phyloP scores from a whole-genome alignment of 345 rosid genomes.

The Geranium rotundifolium region DNA sequence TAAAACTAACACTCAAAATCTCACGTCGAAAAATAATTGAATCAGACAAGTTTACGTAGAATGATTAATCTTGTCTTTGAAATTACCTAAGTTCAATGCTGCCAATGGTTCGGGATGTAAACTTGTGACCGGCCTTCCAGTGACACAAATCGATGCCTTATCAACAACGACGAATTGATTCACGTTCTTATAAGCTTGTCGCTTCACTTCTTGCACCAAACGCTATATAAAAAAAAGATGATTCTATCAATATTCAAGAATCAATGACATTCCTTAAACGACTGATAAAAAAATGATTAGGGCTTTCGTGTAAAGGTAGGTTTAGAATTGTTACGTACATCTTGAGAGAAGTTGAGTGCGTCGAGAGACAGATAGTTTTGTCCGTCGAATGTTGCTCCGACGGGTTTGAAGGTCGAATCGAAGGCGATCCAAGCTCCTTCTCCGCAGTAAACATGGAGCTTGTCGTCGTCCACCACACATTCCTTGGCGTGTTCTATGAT shows the following conservation, averaged over 20 bases:
- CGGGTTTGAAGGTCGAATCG: slow-evolving; percentile 36
- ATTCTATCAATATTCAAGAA: neutral
- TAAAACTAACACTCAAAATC: neutral
- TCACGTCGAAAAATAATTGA: no score
- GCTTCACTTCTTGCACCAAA: slow-evolving; percentile 29
- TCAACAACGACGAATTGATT: slow-evolving; percentile 12
- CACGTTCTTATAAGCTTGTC: slow-evolving; percentile 35
- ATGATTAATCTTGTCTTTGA: no score
- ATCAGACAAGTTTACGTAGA: no score
- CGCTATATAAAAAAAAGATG: slow-evolving; percentile 13
- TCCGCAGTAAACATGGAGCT: slow-evolving; percentile 26
- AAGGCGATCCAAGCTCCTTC: slow-evolving; percentile 28
- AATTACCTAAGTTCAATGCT: slow-evolving; percentile 9
- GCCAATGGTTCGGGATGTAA: slow-evolving; percentile 17
- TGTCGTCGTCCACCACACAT: slow-evolving; percentile 44
- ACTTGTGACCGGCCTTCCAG: slow-evolving; percentile 23
- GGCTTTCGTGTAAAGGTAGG: neutral
- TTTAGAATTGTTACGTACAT: slow-evolving; percentile 22
- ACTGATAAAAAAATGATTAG: no score
- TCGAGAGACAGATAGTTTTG: slow-evolving; percentile 16
- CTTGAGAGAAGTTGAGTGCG: slow-evolving; percentile 20
- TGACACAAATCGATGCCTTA: slow-evolving; percentile 9
- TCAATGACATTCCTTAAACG: no score
- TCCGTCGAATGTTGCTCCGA: slow-evolving; percentile 31
- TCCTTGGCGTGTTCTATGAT: slow-evolving; percentile 47